Evolutionary conservation across 352 stramenopile species (phyloP).

Genomic region (Phytophthora macrochlamydospora): DNA sequence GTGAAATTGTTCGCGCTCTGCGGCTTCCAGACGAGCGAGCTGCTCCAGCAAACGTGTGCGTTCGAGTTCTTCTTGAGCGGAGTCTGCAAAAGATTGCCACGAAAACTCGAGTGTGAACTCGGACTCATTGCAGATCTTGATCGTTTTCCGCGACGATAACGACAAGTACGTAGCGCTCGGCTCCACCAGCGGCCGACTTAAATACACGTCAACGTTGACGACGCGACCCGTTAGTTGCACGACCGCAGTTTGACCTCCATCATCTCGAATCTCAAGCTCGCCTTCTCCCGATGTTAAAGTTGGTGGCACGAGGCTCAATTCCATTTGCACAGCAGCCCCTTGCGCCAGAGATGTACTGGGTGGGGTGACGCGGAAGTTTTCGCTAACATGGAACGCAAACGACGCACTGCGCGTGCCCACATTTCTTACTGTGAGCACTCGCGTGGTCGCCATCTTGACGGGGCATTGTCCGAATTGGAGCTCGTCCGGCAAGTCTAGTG

Average conservation of each 20-base stretch:
- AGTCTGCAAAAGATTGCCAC: slow-evolving; percentile 91
- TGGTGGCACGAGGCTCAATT: slow-evolving; percentile 61
- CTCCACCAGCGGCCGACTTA: slow-evolving; percentile 86
- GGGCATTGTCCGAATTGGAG: slow-evolving; percentile 87
- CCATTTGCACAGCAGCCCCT: slow-evolving; percentile 77
- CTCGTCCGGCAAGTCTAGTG: slow-evolving; percentile 91
- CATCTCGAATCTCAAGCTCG: slow-evolving; percentile 85
- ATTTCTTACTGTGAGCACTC: slow-evolving; percentile 91
- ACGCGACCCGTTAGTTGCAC: slow-evolving; percentile 79
- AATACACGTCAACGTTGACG: slow-evolving; percentile 90
- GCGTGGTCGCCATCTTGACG: slow-evolving; percentile 83
- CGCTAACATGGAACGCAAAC: slow-evolving; percentile 74
- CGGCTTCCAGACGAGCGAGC: slow-evolving; percentile 79
- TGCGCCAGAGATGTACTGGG: slow-evolving; percentile 66
- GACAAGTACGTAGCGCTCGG: slow-evolving; percentile 92
- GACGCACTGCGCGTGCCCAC: slow-evolving; percentile 78
- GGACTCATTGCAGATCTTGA: slow-evolving; percentile 94
- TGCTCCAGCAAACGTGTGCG: slow-evolving; percentile 83
- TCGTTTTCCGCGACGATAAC: slow-evolving; percentile 85
- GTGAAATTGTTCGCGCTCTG: slow-evolving; percentile 74
- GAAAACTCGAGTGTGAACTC: slow-evolving; percentile 91
- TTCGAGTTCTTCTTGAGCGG: slow-evolving; percentile 80
- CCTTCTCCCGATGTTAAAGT: slow-evolving; percentile 52
- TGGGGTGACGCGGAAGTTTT: slow-evolving; percentile 71
- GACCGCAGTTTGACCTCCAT: slow-evolving; percentile 70